Evolutionary conservation across 805 yeast species (phyloP), one percentile per base, ranked within the genome.

Genomic region (Ogataea nonfermentans): DNA sequence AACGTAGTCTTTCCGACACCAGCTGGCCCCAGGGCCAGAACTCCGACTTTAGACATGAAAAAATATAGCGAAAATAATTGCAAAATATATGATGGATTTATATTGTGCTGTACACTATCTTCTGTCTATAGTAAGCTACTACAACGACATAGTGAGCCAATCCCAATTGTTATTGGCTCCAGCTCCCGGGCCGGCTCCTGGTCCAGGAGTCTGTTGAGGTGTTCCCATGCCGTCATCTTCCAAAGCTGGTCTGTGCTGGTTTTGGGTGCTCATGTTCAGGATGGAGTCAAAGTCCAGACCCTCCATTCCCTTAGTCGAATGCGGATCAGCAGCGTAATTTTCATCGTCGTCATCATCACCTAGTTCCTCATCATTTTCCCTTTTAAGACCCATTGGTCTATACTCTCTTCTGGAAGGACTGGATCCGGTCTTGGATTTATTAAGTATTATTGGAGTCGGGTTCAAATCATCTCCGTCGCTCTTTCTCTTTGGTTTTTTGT

Each of bases 1-100:
- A 91, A 93, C 0, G 99, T 88, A 32, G 93, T 79, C 52, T 84
- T 91, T 9, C 99, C 99, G 8, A 85, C 98, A 26, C 99, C 99
- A 1, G 99, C 99, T 13, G 99, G 99, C 1, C 99, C 99, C 49
- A 93, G 65, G 1, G 90, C 96, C 47, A 93, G 67, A 9, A 88
- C 91, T 42, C 98, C 99, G 2, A 89, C 96, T 66, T 96, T 74
- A 3, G 97, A 88, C 99, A 93, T 91, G 8, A n/a, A 6, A 13
- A 13, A 13, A 27, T 24, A 11, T 19, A 19, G 15, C 14, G 29
- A 34, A 20, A 32, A 34, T 25, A 26, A 25, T 24, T 12, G 10
- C 20, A 26, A 9, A 34, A 24, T 24, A 25, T 26, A 25, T 9
- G n/a, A n/a, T n/a, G n/a, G n/a, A 6, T 34, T 17, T 10, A n/a